A percentile compares a stretch with the other conserved stretches of the same genome.
phyloP scores from a whole-genome alignment of 23 red algal species.

The Agarophyton chilense region DNA sequence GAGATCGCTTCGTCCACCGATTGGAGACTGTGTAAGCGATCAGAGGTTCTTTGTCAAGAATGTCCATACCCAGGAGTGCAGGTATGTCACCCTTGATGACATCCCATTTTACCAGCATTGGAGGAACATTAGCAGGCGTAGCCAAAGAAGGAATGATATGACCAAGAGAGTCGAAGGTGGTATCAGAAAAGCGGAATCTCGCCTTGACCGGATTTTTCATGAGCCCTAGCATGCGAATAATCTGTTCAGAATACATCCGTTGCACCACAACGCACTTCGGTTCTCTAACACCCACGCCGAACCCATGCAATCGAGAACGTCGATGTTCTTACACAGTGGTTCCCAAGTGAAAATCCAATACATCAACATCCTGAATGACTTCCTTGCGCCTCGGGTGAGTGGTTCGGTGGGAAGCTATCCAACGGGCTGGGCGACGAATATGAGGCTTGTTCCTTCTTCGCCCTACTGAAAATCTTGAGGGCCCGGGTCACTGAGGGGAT shows the following conservation, averaged over 20 bases:
- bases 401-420: not conserved
- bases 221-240: not conserved
- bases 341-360: not conserved
- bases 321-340: not conserved
- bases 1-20: not conserved
- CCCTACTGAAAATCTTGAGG: slow-evolving; percentile 1
- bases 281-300: not conserved
- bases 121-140: not conserved
- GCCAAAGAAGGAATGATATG: not conserved
- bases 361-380: not conserved
- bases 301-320: not conserved
- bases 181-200: slow-evolving; percentile 2
- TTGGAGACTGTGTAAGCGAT: not conserved
- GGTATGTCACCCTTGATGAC: not conserved
- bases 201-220: not conserved
- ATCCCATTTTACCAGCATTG: not conserved
- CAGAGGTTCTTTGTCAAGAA: not conserved
- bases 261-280: not conserved
- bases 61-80: not conserved
- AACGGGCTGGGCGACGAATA: not conserved
- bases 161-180: not conserved
- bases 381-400: not conserved
- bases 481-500: not conserved
- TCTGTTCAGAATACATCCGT: not conserved
- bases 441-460: not conserved